These are phyloP conservation scores for Escovopsis sp. DNA, from an alignment of 2,329 filamentous ascomycete species.

Conservation along the genomic window DNA sequence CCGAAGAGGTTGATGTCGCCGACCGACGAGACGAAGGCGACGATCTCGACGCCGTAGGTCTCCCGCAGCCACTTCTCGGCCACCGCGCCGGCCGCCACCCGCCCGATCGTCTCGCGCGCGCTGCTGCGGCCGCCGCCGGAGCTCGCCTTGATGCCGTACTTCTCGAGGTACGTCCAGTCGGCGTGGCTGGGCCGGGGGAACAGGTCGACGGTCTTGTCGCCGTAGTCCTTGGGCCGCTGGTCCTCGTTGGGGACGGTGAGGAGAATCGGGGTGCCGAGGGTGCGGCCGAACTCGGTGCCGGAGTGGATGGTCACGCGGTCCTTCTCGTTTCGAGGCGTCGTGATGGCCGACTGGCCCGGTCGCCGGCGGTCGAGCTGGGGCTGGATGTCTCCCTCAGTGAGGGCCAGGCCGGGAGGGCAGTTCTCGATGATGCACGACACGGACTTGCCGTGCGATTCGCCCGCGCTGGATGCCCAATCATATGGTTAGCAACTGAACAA, in stretches of 20 bases:
- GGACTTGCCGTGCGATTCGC: constrained; percentile 71
- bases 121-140: constrained; percentile 80
- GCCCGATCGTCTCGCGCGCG: constrained; percentile 88
- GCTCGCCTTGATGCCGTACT: constrained; percentile 88
- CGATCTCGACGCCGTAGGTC: constrained; percentile 76
- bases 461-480: constrained; percentile 21
- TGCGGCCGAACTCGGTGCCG: constrained; percentile 79
- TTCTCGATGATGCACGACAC: constrained; percentile 94
- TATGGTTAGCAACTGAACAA: neutral
- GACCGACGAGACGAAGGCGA: constrained; percentile 78
- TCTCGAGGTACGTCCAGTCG: constrained; percentile 93
- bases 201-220: constrained; percentile 72
- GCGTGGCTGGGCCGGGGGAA: constrained; percentile 88
- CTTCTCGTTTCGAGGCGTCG: constrained; percentile 85
- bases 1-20: constrained; percentile 36
- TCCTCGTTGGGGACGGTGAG: constrained; percentile 86
- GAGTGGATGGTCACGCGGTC: constrained; percentile 87
- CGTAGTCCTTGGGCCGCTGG: constrained; percentile 85
- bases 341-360: constrained; percentile 79
- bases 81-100: constrained; percentile 82
- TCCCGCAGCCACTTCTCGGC: constrained; percentile 81
- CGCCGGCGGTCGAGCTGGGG: constrained; percentile 84
- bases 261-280: constrained; percentile 79
- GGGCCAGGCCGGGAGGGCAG: constrained; percentile 71
- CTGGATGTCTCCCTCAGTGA: constrained; percentile 81